Base-by-base conservation (phyloP, 1,284 basidiomycete genomes). In the Irpex rosettiformis region DNA sequence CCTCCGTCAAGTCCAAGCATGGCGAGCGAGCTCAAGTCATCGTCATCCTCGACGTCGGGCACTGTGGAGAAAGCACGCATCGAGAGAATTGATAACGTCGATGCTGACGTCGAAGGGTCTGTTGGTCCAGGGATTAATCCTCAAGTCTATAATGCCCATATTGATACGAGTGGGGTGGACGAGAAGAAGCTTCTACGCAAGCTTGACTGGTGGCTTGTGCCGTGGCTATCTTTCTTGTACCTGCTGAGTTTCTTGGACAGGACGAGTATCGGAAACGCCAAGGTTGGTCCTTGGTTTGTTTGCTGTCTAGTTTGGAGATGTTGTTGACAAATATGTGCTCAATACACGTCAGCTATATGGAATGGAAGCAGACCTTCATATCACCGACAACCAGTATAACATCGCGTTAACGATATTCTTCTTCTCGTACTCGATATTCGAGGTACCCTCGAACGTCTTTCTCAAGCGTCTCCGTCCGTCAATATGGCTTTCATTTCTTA, bases 251-350 rank as follows among this genome's bases (percentile, higher is more conserved):
- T 89, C 72, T 71, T 88, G 53, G 91, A 93, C 72, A 82, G 91
- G 58, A 87, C 89, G 43, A 90, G 88, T 65, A 89, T 93, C 64
- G 91, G 90, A 69, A 93, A 93, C 72, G 89, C 89, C 10, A 85
- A 84, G 74, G 84, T 89, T 59, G 57, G 69, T 60, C n/a, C n/a
- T n/a, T n/a, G n/a, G n/a, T n/a, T 47, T 25, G 22, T 25, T 13
- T 33, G 43, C 21, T 18, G 7, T 25, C 47, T 37, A 8, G 40
- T 22, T 13, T 24, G 2, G 24, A 33, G 8, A 8, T 25, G 5
- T 18, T 33, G 10, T 11, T 11, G 52, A 25, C 30, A 40, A 21
- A 53, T 28, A 22, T 28, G 40, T 8, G 37, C 25, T 57, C 30
- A 45, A 3, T 37, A 25, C 28, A 4, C n/a, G 16, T 45, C 64